Evolutionary conservation across 352 stramenopile species (phyloP).

Genomic region (Pythium sukuiense): DNA sequence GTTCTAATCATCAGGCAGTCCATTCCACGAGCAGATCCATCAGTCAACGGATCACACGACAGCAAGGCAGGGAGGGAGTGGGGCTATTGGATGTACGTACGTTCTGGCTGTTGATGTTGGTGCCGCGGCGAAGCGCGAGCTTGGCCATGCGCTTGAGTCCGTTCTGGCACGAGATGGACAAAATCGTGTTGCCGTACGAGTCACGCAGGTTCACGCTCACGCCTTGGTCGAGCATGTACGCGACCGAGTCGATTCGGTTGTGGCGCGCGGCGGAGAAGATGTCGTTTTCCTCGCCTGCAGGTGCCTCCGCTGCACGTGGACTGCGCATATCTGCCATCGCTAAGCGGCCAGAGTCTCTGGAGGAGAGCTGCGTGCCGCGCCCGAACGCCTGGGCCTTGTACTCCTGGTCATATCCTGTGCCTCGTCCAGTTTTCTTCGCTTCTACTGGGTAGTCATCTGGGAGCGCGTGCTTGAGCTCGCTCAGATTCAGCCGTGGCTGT

Average conservation of each 20-base stretch:
- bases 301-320: conserved; percentile 19
- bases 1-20: conserved; percentile 31
- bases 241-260: conserved; percentile 82
- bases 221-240: conserved; percentile 85
- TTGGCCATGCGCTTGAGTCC: conserved; percentile 90
- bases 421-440: conserved; percentile 11
- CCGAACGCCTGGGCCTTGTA: conserved; percentile 35
- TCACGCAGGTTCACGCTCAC: conserved; percentile 78
- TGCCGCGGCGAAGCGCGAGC: conserved; percentile 74
- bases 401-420: conserved; percentile 23
- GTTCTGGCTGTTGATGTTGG: conserved; percentile 89
- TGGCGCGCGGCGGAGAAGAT: conserved; percentile 86
- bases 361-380: background rate
- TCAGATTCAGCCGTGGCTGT: conserved; percentile 1
- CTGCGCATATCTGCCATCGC: conserved; percentile 19
- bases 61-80: background rate
- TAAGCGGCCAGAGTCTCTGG: background rate
- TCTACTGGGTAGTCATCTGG: background rate
- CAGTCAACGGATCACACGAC: background rate
- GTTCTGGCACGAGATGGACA: conserved; percentile 90
- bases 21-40: background rate
- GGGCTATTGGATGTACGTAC: conserved; percentile 30
- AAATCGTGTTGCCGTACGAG: conserved; percentile 81
- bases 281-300: conserved; percentile 55
- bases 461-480: conserved; percentile 29